Base-by-base conservation (phyloP, 129 eudicot species). In the Pseudognaphalium luteoalbum region DNA sequence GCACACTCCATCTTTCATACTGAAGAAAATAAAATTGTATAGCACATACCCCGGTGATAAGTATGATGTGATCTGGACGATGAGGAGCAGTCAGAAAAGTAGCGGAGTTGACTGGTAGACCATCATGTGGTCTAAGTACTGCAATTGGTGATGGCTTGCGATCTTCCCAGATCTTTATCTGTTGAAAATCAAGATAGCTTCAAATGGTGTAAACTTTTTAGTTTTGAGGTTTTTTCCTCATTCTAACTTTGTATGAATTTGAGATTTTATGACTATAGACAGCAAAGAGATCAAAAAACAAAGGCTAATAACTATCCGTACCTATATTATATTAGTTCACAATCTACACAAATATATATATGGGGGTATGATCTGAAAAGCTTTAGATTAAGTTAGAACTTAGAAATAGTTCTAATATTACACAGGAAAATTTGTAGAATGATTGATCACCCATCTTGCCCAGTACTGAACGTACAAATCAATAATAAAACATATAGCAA, bases 51-150 rank as follows among this genome's bases (percentile, higher is more conserved):
- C 97, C 97, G 0, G 96, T 94, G 78, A 91, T 86, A 54, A 94
- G 97, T 71, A 91, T 85, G 81, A 91, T 94, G 83, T 94, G 99
- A 66, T 89, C 97, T 34, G 97, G 99, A 15, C 94, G 88, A 29
- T 94, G 89, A 78, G 99, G 90, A 68, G 96, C 80, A 15, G 97
- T 85, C 75, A 70, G 47, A 61, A 42, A 70, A 20, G 74, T 21
- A 4, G 15, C 74, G 10, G 74, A 70, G 60, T 44, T 70, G 60
- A 70, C 74, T 29, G 74, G 74, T 21, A 70, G 61, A 19, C 61
- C 74, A 70, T 70, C 74, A 15, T 70, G 25, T 70, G 74, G 74
- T 47, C 74, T 70, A 17, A 70, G 22, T 70, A 70, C 60, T 25
- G 74, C 74, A 70, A 70, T 70, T 70, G 60, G 74, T 70, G 74